Evolutionary conservation across 1,284 basidiomycete species (phyloP).

Genomic region (Gomphus bonarii): DNA sequence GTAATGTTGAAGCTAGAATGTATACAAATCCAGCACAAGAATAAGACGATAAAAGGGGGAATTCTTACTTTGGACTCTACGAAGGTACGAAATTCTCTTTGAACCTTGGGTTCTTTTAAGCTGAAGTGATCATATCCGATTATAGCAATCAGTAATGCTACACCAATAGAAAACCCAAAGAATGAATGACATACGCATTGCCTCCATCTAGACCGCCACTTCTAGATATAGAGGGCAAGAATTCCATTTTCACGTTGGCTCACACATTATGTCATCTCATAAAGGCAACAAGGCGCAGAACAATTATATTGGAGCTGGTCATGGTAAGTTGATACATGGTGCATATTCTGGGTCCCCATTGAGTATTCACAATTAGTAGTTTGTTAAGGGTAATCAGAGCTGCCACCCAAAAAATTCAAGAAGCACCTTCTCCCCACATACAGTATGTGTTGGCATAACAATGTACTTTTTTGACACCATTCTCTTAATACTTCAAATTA

Average conservation of each 20-base stretch:
- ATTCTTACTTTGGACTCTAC: constrained; percentile 47
- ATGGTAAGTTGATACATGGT: too few relatives aligned
- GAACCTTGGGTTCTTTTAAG: constrained; percentile 42
- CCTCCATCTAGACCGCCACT: constrained; percentile 63
- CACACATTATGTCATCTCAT: too few relatives aligned
- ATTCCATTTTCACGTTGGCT: constrained; percentile 45
- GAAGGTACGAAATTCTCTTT: constrained; percentile 55
- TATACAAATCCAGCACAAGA: neutral
- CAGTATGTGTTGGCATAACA: too few relatives aligned
- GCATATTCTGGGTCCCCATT: too few relatives aligned
- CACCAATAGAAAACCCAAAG: neutral
- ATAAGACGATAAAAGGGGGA: neutral
- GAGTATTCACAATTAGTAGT: too few relatives aligned
- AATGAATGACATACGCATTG: constrained; percentile 46
- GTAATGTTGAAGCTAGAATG: constrained; percentile 35
- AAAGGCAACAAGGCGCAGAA: too few relatives aligned
- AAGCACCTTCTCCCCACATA: too few relatives aligned
- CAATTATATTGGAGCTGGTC: too few relatives aligned
- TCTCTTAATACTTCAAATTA: too few relatives aligned
- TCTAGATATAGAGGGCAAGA: constrained; percentile 58
- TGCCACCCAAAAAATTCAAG: too few relatives aligned
- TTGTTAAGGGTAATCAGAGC: too few relatives aligned
- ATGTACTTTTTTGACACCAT: too few relatives aligned
- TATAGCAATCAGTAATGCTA: constrained; percentile 8
- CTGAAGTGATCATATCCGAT: constrained; percentile 29